phyloP scores from a whole-genome alignment of 495 filamentous ascomycete genomes.

The Penicillium fimorum region DNA sequence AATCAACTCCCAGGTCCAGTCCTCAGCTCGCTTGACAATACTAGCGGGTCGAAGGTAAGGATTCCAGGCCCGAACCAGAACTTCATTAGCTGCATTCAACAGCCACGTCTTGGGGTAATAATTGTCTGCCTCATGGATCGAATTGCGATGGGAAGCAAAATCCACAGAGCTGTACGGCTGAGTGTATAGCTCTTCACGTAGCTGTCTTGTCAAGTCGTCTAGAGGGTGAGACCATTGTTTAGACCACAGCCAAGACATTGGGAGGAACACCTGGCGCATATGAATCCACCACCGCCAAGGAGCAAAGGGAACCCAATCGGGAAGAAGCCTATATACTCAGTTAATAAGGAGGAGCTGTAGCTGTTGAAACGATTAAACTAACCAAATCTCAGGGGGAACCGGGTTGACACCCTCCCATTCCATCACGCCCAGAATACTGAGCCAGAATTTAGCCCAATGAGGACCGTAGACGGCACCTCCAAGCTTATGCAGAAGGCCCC shows the following conservation, averaged over 20 bases:
- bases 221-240: slow-evolving; percentile 69
- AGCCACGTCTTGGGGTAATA: slow-evolving; percentile 91
- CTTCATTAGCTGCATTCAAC: slow-evolving; percentile 70
- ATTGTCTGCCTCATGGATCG: slow-evolving; percentile 75
- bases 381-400: slow-evolving; percentile 89
- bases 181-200: slow-evolving; percentile 83
- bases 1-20: slow-evolving; percentile 73
- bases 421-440: slow-evolving; percentile 77
- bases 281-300: slow-evolving; percentile 99
- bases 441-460: slow-evolving; percentile 95
- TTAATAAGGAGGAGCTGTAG: slow-evolving; percentile 1
- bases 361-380: slow-evolving; percentile 11
- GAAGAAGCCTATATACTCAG: slow-evolving; percentile 59
- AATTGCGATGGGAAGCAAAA: slow-evolving; percentile 77
- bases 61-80: slow-evolving; percentile 74
- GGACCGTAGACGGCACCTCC: slow-evolving; percentile 83
- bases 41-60: slow-evolving; percentile 63
- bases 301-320: slow-evolving; percentile 91
- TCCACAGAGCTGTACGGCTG: slow-evolving; percentile 75
- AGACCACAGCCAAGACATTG: slow-evolving; percentile 89
- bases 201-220: slow-evolving; percentile 64
- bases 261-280: slow-evolving; percentile 87
- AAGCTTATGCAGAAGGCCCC: slow-evolving; percentile 76
- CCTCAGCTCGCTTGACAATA: slow-evolving; percentile 65
- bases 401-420: slow-evolving; percentile 94